Base-by-base conservation (phyloP, 108 stramenopile genomes). In the Mediolabrus comicus region DNA sequence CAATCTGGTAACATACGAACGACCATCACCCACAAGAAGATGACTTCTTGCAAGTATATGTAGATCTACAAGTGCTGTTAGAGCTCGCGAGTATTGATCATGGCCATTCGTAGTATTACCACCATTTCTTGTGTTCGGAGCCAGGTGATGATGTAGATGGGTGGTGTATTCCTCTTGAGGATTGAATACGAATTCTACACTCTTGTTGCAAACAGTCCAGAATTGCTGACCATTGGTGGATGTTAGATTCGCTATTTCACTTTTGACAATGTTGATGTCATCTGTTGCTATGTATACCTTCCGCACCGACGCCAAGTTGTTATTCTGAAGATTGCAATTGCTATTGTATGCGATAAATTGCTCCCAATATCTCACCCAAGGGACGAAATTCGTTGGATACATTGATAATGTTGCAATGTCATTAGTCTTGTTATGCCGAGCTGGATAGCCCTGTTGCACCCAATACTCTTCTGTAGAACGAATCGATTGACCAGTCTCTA, bases 11-110 rank as follows among this genome's bases (percentile, higher is more conserved):
- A 49, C 17, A 49, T 49, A 49, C 2, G 46, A 49, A 6, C 46
- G 46, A 49, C 3, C 17, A 49, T 49, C 46, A 8, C 46, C 46
- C 46, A 49, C 46, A 49, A 49, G 22, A 22, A 49, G 19, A 49
- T 49, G 6, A 24, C 46, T 49, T 49, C 46, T 49, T 24, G 46
- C 46, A 5, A 49, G 46, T 49, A 49, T 49, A 17, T 49, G 46
- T 49, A 49, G 46, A 49, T 49, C 46, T 22, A 49, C 46, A 49
- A 49, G 46, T 49, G 46, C 46, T 49, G 46, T n/a, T 22, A 49
- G 46, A 49, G 46, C 19, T 49, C 46, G 46, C 0, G 46, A 49
- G 22, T 49, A 49, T 49, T 49, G 46, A 22, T 49, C 46, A 49
- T 49, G 3, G 22, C 46, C 46, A 24, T 24, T 49, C 46, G 46